A percentile compares a stretch with the other conserved stretches of the same genome.
Evolutionary conservation across 164 flowering plant genomes (phyloP).

Genomic region (Dillenia turbinata): DNA sequence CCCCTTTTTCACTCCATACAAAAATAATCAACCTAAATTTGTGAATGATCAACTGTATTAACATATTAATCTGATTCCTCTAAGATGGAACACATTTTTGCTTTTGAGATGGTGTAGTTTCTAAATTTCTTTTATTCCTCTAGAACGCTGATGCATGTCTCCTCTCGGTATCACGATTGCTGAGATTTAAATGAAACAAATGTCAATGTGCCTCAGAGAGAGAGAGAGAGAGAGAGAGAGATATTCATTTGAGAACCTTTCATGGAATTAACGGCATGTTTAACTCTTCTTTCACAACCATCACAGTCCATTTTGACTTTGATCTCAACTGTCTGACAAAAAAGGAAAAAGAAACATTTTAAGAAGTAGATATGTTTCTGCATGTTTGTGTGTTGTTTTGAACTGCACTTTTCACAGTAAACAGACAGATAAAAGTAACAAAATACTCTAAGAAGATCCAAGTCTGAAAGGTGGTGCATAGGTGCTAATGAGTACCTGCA

Average conservation of each 20-base stretch:
- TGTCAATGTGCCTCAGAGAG: neutral
- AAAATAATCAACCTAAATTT: too few relatives aligned
- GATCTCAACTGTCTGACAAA: conserved; percentile 66
- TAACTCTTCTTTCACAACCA: conserved; percentile 78
- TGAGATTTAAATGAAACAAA: too few relatives aligned
- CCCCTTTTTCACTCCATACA: too few relatives aligned
- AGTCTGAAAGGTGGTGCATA: too few relatives aligned
- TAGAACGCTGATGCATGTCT: too few relatives aligned
- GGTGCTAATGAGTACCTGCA: conserved; percentile 47
- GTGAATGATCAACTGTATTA: too few relatives aligned
- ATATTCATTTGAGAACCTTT: conserved; percentile 38
- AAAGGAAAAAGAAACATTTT: conserved; percentile 1
- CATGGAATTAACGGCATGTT: conserved; percentile 49
- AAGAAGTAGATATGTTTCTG: neutral
- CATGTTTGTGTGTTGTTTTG: too few relatives aligned
- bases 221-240: conserved; percentile 7
- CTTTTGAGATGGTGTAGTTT: too few relatives aligned
- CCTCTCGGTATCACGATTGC: too few relatives aligned
- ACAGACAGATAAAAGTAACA: neutral
- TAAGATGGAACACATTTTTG: too few relatives aligned
- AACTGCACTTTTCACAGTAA: neutral
- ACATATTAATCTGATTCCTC: too few relatives aligned
- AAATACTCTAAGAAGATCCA: neutral
- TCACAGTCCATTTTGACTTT: conserved; percentile 85
- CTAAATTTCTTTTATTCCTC: too few relatives aligned